Evolutionary conservation across 805 yeast genomes (phyloP), one percentile per base, ranked within the genome.

Genomic region (Metschnikowia hibisci): DNA sequence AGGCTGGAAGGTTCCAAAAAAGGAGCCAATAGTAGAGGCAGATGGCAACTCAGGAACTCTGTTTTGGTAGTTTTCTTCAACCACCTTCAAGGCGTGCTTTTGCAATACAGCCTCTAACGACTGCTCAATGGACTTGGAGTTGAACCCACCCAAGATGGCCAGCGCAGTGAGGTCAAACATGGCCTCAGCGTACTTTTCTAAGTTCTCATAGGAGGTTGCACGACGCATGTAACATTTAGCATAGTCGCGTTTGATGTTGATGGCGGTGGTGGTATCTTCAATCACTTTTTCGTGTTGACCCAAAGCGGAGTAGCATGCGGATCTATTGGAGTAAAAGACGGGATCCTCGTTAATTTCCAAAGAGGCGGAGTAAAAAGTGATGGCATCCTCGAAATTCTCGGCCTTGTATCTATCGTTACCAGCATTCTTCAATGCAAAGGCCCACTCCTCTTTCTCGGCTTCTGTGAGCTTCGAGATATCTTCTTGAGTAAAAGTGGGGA

Each of bases 211-310:
- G 26, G 97, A 95, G 53, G 83, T 80, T 27, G 96, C 96, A 67
- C 99, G 84, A 69, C 99, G 87, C 57, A 87, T 71, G 50, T 89
- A 73, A 66, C 97, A 93, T 71, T 93, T 93, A 57, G 87, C 72
- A 69, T 93, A 91, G 62, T 85, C 91, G 10, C 96, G 96, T 63
- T 88, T 85, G 57, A 91, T 69, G 56, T 81, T 76, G 57, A 93
- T 76, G 23, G 98, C 99, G 48, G 76, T 77, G 15, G 96, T 80
- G 44, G 96, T 85, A 63, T 89, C 96, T 54, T 81, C 86, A 50
- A 93, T 76, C 36, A 90, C 96, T 62, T 88, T 83, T 55, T 87
- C 88, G 61, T 80, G 81, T 49, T 89, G 79, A 51, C 81, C 78
- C 53, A 87, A 71, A 7, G 95, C 87, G 40, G 90, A 85, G 68